A percentile compares a stretch with the other conserved stretches of the same genome.
phyloP scores from a whole-genome alignment of 164 flowering plant species.

The Nymphaea colorata region DNA sequence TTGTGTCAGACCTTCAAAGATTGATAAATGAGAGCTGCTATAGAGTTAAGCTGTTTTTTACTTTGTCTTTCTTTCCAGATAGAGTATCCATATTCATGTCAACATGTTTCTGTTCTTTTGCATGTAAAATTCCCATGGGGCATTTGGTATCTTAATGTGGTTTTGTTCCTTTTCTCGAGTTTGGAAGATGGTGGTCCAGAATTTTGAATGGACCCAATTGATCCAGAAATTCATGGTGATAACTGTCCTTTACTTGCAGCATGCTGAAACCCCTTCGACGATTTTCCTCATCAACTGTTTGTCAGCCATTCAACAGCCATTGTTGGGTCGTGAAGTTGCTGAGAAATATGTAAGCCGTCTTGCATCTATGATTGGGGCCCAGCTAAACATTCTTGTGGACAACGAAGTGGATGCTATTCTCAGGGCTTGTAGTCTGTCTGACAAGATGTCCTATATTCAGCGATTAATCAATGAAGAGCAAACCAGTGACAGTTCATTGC shows the following conservation, averaged over 20 bases:
- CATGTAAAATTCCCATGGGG: too few relatives aligned
- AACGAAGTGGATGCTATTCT: conserved; percentile 71
- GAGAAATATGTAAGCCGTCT: conserved; percentile 53
- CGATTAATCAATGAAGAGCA: conserved; percentile 16
- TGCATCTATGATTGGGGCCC: conserved; percentile 51
- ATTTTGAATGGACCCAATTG: too few relatives aligned
- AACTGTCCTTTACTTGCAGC: background rate
- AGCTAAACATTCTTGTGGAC: conserved; percentile 45
- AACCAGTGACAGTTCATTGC: conserved; percentile 3
- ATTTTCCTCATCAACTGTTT: conserved; percentile 92
- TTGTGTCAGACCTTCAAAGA: too few relatives aligned
- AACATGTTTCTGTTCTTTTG: too few relatives aligned
- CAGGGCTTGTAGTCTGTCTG: conserved; percentile 51
- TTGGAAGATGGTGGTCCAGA: too few relatives aligned
- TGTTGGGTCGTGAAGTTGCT: conserved; percentile 64
- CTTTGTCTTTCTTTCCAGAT: too few relatives aligned
- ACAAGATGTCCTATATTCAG: conserved; percentile 50
- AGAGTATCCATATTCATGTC: too few relatives aligned
- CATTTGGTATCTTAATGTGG: too few relatives aligned
- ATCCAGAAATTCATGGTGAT: background rate
- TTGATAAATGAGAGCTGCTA: too few relatives aligned
- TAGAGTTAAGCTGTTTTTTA: too few relatives aligned
- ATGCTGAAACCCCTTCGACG: conserved; percentile 57
- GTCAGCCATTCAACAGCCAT: conserved; percentile 81
- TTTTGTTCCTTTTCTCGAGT: too few relatives aligned